A percentile compares a stretch with the other conserved stretches of the same genome.
Evolutionary conservation across 768 basidiomycete species (phyloP).

Genomic region (Trichaptum fuscoviolaceum): DNA sequence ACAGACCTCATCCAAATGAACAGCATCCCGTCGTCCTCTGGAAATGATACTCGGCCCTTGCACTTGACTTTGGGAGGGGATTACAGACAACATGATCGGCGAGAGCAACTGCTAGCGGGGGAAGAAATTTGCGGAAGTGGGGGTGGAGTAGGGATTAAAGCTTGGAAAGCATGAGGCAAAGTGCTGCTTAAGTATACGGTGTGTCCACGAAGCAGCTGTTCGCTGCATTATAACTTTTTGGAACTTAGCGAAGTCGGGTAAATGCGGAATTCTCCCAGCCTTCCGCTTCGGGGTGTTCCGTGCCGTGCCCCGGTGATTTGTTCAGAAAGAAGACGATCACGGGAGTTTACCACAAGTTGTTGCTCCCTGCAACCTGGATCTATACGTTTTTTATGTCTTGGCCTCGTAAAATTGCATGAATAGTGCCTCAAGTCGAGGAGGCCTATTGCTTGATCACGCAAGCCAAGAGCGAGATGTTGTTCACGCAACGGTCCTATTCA

Average conservation of each 20-base stretch:
- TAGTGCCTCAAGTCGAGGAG: background rate
- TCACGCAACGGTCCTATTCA: background rate
- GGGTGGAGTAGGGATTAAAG: slow-evolving; percentile 8
- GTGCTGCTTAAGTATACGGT: background rate
- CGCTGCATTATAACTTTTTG: background rate
- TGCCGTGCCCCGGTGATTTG: background rate
- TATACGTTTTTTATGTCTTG: background rate
- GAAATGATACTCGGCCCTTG: slow-evolving; percentile 9
- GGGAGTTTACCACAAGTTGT: background rate
- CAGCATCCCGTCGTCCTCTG: slow-evolving; percentile 20
- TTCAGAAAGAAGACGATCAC: background rate
- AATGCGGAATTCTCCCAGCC: background rate
- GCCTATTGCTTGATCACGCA: background rate
- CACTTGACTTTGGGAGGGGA: slow-evolving; percentile 21
- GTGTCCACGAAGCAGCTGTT: background rate
- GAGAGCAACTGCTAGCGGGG: slow-evolving; percentile 12
- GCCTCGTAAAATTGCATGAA: background rate
- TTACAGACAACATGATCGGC: slow-evolving; percentile 26
- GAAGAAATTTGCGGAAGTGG: slow-evolving; percentile 5
- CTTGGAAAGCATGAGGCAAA: background rate
- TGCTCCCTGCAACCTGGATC: background rate
- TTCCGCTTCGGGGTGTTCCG: background rate
- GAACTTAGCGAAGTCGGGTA: background rate
- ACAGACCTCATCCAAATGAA: slow-evolving; percentile 35
- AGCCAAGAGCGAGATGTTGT: background rate